A percentile compares a stretch with the other conserved stretches of the same genome.
Evolutionary conservation across 495 filamentous ascomycete genomes (phyloP).

Genomic region (Lepidopterella palustris): DNA sequence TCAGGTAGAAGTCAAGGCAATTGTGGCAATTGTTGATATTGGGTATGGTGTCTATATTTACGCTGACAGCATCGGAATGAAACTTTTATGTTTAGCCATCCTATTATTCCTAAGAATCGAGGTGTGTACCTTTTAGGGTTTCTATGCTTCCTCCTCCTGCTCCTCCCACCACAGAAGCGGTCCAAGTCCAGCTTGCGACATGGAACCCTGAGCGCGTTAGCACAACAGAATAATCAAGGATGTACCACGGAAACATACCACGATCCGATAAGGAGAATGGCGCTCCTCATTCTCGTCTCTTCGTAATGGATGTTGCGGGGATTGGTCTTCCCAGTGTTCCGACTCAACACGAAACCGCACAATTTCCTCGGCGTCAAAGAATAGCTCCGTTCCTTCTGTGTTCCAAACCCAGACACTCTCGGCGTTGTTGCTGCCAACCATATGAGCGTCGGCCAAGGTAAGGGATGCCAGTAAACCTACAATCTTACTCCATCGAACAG

Average conservation of each 20-base stretch:
- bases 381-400: conserved; percentile 61
- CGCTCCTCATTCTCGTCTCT: conserved; percentile 45
- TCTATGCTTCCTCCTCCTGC: neutral
- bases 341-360: conserved; percentile 76
- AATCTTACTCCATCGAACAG: conserved; percentile 68
- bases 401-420: conserved; percentile 81
- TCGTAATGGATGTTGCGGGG: conserved; percentile 59
- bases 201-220: conserved; percentile 23
- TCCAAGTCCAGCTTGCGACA: conserved; percentile 22
- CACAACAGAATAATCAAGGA: neutral
- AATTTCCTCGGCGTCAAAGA: conserved; percentile 80
- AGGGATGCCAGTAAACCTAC: conserved; percentile 43
- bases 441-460: conserved; percentile 1
- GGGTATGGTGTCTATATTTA: no score
- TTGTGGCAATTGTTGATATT: no score
- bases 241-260: conserved; percentile 40
- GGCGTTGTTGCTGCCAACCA: conserved; percentile 49
- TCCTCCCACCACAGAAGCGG: conserved; percentile 27
- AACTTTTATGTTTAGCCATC: neutral
- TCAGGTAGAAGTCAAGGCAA: no score
- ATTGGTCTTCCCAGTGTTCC: conserved; percentile 85
- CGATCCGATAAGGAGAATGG: conserved; percentile 61
- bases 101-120: neutral
- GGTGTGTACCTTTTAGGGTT: neutral
- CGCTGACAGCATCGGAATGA: no score